Evolutionary conservation across 2,329 filamentous ascomycete genomes (phyloP).

Genomic region (Colletotrichum sublineola): DNA sequence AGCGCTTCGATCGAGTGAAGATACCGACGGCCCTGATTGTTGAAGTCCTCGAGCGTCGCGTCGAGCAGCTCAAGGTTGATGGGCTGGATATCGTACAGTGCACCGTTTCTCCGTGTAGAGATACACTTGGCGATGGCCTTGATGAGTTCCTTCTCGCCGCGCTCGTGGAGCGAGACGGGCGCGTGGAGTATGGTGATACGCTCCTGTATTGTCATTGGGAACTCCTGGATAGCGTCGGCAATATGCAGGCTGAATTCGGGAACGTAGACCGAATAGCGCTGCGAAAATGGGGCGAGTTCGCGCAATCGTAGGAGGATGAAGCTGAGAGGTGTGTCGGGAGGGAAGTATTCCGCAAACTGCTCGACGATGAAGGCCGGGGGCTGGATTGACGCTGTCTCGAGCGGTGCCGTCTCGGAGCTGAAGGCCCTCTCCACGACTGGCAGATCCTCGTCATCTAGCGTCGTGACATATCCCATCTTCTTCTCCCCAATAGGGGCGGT

Average conservation of each 20-base stretch:
- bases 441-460: constrained; percentile 80
- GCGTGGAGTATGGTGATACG: constrained; percentile 81
- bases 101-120: constrained; percentile 74
- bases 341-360: constrained; percentile 85
- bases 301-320: constrained; percentile 84
- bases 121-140: constrained; percentile 77
- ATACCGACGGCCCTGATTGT: constrained; percentile 58
- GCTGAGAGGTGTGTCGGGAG: constrained; percentile 82
- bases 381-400: constrained; percentile 79
- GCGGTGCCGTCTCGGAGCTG: constrained; percentile 70
- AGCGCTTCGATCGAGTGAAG: constrained; percentile 79
- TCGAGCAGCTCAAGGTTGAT: constrained; percentile 83
- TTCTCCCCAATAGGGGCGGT: constrained; percentile 46
- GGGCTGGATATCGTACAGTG: constrained; percentile 77
- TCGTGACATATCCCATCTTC: constrained; percentile 82
- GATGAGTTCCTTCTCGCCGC: constrained; percentile 63
- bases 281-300: constrained; percentile 74
- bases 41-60: constrained; percentile 58
- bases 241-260: constrained; percentile 71
- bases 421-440: constrained; percentile 73
- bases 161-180: constrained; percentile 72
- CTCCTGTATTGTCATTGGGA: constrained; percentile 78
- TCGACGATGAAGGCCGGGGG: constrained; percentile 80
- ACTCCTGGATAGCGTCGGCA: constrained; percentile 80
- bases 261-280: constrained; percentile 76